These are phyloP conservation scores for Fusarium robinianum DNA, from an alignment of 2,329 filamentous ascomycete genomes.

Conservation along the genomic window DNA sequence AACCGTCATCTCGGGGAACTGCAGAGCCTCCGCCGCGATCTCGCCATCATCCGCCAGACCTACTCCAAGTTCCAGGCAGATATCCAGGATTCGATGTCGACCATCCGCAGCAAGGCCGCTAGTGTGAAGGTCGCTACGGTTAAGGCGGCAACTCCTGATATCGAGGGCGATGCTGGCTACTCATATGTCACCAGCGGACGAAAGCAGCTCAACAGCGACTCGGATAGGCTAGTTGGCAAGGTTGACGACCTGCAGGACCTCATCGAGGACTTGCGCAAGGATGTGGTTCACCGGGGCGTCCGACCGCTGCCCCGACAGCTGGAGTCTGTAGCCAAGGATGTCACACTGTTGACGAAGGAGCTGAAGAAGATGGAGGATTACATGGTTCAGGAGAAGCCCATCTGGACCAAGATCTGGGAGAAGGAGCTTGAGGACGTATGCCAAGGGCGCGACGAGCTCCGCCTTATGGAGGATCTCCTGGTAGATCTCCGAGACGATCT, in stretches of 20 bases:
- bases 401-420: constrained; percentile 99
- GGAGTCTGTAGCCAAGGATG: constrained; percentile 86
- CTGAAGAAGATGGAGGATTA: constrained; percentile 94
- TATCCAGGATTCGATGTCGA: constrained; percentile 83
- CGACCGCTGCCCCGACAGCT: constrained; percentile 88
- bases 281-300: constrained; percentile 91
- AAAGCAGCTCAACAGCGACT: constrained; percentile 83
- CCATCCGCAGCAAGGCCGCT: constrained; percentile 78
- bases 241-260: constrained; percentile 98
- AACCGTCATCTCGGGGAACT: constrained; percentile 74
- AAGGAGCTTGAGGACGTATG: constrained; percentile 95
- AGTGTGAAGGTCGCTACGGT: constrained; percentile 77
- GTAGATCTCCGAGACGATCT: constrained; percentile 92
- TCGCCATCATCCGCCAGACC: constrained; percentile 89
- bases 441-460: constrained; percentile 91
- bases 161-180: constrained; percentile 79
- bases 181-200: constrained; percentile 85
- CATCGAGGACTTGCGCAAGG: constrained; percentile 95
- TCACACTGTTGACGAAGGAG: constrained; percentile 78
- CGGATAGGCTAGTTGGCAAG: constrained; percentile 84
- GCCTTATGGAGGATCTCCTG: constrained; percentile 93
- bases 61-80: constrained; percentile 91
- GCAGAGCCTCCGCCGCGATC: constrained; percentile 80
- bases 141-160: constrained; percentile 70
- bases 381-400: constrained; percentile 86